A percentile compares a stretch with the other conserved stretches of the same genome.
Conservation (phyloP, 106 monocot genomes). For the Acanthochlamys bracteata region DNA sequence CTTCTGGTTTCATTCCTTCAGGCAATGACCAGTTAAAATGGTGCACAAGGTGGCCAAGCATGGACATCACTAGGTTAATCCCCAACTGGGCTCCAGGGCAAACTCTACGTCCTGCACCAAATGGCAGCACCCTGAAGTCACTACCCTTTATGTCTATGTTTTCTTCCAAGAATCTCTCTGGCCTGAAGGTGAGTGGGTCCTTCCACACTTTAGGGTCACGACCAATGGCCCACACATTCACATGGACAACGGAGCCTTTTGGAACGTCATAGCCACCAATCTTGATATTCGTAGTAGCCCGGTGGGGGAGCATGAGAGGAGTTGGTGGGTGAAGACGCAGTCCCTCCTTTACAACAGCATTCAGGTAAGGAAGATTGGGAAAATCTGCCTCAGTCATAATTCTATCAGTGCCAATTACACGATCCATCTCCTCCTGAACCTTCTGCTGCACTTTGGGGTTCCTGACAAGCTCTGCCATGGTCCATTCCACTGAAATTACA, state of each 20-base stretch:
- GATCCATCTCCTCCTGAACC: constrained; percentile 75
- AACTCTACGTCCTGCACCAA: constrained; percentile 81
- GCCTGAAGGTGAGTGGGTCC: constrained; percentile 55
- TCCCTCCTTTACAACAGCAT: constrained; percentile 73
- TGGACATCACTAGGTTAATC: constrained; percentile 71
- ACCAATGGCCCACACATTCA: constrained; percentile 90
- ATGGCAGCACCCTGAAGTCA: constrained; percentile 80
- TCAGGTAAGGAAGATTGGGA: constrained; percentile 72
- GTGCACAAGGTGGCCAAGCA: constrained; percentile 86
- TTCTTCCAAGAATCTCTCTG: constrained; percentile 80
- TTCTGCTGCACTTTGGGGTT: constrained; percentile 68
- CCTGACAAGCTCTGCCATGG: constrained; percentile 80
- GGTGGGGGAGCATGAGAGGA: constrained; percentile 94
- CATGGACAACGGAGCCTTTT: constrained; percentile 64
- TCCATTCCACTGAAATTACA: constrained; percentile 82
- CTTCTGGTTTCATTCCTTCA: constrained; percentile 43
- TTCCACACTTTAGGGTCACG: constrained; percentile 70
- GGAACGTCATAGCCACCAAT: constrained; percentile 82
- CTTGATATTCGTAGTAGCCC: constrained; percentile 45
- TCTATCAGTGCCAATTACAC: constrained; percentile 50
- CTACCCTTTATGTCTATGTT: constrained; percentile 78
- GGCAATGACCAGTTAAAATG: constrained; percentile 74
- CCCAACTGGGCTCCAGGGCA: constrained; percentile 92
- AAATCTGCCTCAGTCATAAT: constrained; percentile 70
- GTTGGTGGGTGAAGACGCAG: constrained; percentile 92